Percentiles rank a stretch among this genome's conserved stretches.
Conservation (phyloP, 2,329 filamentous ascomycete genomes). For the Metarhizium guizhouense region DNA sequence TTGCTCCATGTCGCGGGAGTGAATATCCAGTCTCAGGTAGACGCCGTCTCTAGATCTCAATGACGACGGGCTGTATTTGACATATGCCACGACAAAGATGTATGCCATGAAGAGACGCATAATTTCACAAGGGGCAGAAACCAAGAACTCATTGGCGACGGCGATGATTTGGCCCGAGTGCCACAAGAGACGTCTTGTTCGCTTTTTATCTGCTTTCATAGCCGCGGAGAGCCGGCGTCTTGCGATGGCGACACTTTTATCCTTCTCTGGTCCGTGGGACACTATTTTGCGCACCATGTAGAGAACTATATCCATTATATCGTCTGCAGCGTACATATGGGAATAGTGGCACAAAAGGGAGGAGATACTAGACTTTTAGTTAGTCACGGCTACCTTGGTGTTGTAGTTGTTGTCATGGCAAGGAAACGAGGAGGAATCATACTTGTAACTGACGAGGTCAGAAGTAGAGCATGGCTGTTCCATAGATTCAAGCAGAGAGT, state of each 20-base stretch:
- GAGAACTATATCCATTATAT: conserved; percentile 17
- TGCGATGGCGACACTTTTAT: conserved; percentile 10
- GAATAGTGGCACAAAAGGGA: conserved; percentile 20
- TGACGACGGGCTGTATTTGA: no score
- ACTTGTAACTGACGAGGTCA: conserved; percentile 22
- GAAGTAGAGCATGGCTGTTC: conserved; percentile 13
- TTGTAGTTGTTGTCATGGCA: background rate
- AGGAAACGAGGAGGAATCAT: background rate
- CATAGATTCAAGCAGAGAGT: conserved; percentile 13
- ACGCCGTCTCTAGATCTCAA: no score
- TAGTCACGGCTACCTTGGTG: conserved; percentile 1
- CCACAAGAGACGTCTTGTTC: no score
- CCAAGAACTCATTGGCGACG: no score
- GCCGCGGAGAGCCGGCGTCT: no score
- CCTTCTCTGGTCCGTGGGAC: conserved; percentile 7
- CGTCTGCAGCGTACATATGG: conserved; percentile 17
- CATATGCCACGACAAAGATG: no score
- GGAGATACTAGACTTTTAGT: conserved; percentile 13
- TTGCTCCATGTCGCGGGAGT: no score
- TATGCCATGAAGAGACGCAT: no score
- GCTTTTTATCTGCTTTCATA: no score
- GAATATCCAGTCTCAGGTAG: no score
- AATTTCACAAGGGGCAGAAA: no score
- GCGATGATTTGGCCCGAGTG: no score
- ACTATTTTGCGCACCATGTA: conserved; percentile 16